phyloP scores from a whole-genome alignment of 306 rosid species.

The Carpinus viminea region DNA sequence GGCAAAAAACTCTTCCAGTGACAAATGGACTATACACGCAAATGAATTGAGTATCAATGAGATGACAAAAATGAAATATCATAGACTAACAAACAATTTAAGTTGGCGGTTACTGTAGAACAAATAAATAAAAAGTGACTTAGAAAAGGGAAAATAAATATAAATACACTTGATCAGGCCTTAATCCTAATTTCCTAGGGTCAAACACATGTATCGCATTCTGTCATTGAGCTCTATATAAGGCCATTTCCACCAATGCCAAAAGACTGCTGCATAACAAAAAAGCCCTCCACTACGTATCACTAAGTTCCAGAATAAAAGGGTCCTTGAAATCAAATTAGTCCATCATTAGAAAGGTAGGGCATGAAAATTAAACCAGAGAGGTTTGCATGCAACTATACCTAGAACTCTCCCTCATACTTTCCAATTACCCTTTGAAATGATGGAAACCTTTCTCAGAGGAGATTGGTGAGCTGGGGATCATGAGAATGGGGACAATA shows the following conservation, averaged over 20 bases:
- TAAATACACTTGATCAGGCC: not conserved
- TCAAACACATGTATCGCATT: not conserved
- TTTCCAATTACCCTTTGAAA: not conserved
- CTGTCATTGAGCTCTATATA: not conserved
- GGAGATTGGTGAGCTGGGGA: not conserved
- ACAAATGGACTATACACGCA: not conserved
- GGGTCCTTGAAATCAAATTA: not conserved
- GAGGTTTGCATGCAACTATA: not conserved
- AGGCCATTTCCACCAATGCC: not conserved
- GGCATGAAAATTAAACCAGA: not conserved
- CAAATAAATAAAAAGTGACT: not conserved
- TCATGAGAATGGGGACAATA: not conserved
- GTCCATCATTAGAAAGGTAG: not conserved
- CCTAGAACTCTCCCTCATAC: not conserved
- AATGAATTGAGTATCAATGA: not conserved
- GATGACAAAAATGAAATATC: not conserved
- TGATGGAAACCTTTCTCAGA: not conserved
- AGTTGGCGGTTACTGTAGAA: not conserved
- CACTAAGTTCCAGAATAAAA: not conserved
- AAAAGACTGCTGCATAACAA: not conserved
- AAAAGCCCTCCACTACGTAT: not conserved
- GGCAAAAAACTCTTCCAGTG: not conserved
- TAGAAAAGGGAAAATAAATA: not conserved
- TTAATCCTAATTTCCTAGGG: not conserved
- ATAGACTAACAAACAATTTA: not conserved